Percentiles rank a stretch among this genome's conserved stretches.
phyloP scores from a whole-genome alignment of 768 basidiomycete genomes.

The Chiua virens region DNA sequence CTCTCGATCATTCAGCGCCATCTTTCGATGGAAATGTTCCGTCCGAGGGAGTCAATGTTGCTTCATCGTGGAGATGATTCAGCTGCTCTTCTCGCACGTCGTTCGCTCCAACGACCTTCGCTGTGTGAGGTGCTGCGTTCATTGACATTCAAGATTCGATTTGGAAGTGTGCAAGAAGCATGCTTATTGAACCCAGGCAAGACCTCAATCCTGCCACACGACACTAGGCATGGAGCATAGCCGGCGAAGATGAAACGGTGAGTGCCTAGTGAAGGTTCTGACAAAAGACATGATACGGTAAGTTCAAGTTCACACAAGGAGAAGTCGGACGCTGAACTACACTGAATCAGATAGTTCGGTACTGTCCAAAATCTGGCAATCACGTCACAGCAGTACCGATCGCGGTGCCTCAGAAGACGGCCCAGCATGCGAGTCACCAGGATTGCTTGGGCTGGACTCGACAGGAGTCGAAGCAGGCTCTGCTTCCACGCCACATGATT shows the following conservation, averaged over 20 bases:
- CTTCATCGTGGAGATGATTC: conserved; percentile 33
- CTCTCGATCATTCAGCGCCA: conserved; percentile 73
- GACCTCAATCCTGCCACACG: conserved; percentile 79
- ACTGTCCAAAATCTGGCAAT: conserved; percentile 7
- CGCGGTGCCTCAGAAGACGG: not conserved
- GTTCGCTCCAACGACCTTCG: conserved; percentile 68
- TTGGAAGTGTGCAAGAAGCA: conserved; percentile 8
- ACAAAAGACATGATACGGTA: not conserved
- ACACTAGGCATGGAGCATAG: conserved; percentile 68
- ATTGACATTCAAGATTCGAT: conserved; percentile 12
- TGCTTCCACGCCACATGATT: conserved; percentile 17
- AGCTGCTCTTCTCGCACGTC: conserved; percentile 38
- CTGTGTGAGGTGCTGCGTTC: conserved; percentile 51
- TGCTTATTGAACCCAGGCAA: conserved; percentile 60
- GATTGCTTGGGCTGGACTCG: not conserved
- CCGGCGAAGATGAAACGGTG: conserved; percentile 69
- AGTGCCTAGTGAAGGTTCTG: conserved; percentile 1
- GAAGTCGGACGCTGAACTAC: not conserved
- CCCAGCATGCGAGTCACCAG: conserved; percentile 4
- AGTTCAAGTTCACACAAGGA: not conserved
- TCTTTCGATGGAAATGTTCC: conserved; percentile 64
- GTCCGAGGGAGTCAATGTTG: conserved; percentile 47
- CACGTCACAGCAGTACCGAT: conserved; percentile 12
- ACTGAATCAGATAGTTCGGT: conserved; percentile 1
- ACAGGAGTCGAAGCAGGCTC: conserved; percentile 26